Evolutionary conservation across 2,329 filamentous ascomycete species (phyloP).

Genomic region (Calonectria fujianensis): DNA sequence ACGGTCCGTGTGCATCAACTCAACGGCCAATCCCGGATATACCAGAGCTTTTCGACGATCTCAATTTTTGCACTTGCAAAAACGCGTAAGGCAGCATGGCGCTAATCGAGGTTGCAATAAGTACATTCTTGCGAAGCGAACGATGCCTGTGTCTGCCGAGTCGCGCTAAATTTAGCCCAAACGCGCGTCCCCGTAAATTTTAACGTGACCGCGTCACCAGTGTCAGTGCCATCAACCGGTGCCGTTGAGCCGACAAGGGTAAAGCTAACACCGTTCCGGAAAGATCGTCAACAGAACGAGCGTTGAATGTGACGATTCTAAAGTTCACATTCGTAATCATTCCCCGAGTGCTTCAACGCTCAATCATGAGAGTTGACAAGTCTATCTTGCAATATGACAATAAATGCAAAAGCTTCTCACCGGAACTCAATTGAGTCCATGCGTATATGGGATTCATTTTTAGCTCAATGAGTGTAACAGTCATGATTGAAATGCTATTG

Average conservation of each 20-base stretch:
- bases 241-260: background rate
- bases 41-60: conserved; percentile 4
- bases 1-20: background rate
- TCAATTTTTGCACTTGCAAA: conserved; percentile 5
- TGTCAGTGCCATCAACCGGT: background rate
- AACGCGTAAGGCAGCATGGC: conserved; percentile 15
- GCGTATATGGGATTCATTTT: background rate
- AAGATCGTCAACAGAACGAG: background rate
- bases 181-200: background rate
- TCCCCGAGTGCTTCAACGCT: background rate
- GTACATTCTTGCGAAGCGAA: background rate
- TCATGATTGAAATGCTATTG: background rate
- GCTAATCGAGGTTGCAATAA: background rate
- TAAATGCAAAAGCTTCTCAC: background rate
- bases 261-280: background rate
- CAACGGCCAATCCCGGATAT: background rate
- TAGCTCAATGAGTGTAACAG: background rate
- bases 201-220: background rate
- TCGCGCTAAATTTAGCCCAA: background rate
- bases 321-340: conserved; percentile 5
- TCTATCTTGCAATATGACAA: background rate
- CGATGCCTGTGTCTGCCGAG: background rate
- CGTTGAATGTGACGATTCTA: background rate
- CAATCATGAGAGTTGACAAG: conserved; percentile 3
- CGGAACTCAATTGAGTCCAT: background rate